phyloP scores from a whole-genome alignment of 2,329 filamentous ascomycete genomes.

The Pestalotiopsis sp. region DNA sequence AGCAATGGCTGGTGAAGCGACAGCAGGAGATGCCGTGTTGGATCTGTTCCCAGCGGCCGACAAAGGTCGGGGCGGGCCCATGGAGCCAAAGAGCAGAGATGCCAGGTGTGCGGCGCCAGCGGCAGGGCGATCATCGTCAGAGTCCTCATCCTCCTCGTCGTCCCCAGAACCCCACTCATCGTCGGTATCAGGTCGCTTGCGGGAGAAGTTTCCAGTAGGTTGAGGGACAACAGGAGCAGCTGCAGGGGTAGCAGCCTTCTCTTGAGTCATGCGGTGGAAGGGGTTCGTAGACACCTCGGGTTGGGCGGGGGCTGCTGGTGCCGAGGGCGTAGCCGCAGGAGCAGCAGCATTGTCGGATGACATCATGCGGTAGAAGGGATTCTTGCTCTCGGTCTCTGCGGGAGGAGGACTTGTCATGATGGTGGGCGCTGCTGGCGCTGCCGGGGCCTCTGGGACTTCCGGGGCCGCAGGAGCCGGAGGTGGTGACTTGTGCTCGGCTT shows the following conservation, averaged over 20 bases:
- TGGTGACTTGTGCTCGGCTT: slow-evolving; percentile 56
- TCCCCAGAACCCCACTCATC: slow-evolving; percentile 88
- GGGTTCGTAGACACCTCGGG: slow-evolving; percentile 84
- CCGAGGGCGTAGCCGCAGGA: slow-evolving; percentile 39
- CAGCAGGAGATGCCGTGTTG: slow-evolving; percentile 40
- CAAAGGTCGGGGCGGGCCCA: slow-evolving; percentile 88
- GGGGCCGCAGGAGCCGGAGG: slow-evolving; percentile 55
- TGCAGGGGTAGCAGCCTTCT: slow-evolving; percentile 50
- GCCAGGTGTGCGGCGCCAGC: slow-evolving; percentile 90
- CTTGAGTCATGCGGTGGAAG: slow-evolving; percentile 83
- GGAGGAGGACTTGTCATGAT: slow-evolving; percentile 43
- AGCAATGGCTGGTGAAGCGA: slow-evolving; percentile 36
- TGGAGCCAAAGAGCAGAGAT: slow-evolving; percentile 93
- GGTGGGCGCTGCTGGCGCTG: not conserved
- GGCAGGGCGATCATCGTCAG: slow-evolving; percentile 77
- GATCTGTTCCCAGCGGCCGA: slow-evolving; percentile 78
- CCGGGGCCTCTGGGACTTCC: slow-evolving; percentile 47
- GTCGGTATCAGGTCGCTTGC: slow-evolving; percentile 52
- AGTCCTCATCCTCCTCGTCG: slow-evolving; percentile 66
- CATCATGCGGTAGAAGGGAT: slow-evolving; percentile 93
- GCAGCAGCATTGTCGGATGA: slow-evolving; percentile 56
- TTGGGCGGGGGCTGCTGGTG: slow-evolving; percentile 41
- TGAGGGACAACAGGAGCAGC: slow-evolving; percentile 39
- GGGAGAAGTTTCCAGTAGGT: slow-evolving; percentile 54
- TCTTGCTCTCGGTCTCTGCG: slow-evolving; percentile 79